A percentile compares a stretch with the other conserved stretches of the same genome.
Conservation (phyloP, 2,329 filamentous ascomycete species). For the Xylaria sp. region DNA sequence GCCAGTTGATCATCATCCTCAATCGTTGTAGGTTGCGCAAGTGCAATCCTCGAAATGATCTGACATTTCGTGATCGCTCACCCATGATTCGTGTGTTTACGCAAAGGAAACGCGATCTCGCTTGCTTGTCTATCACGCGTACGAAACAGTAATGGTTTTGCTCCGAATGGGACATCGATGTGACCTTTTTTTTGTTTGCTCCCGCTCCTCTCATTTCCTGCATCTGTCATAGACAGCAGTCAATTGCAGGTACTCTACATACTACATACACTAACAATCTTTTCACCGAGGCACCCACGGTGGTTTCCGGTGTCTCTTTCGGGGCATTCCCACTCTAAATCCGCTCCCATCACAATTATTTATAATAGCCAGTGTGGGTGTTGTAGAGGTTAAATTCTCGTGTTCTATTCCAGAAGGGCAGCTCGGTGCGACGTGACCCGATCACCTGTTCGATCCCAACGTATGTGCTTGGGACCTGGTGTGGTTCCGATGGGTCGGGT, state of each 20-base stretch:
- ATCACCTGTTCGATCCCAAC: constrained; percentile 13
- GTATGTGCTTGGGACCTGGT: constrained; percentile 16
- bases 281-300: constrained; percentile 2
- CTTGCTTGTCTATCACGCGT: constrained; percentile 15
- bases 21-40: constrained; percentile 8
- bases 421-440: constrained; percentile 9
- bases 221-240: constrained; percentile 3
- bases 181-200: constrained; percentile 26
- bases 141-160: constrained; percentile 25
- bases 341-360: neutral
- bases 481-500: constrained; percentile 23
- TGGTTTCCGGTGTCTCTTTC: constrained; percentile 2
- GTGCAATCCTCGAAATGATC: constrained; percentile 20
- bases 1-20: neutral
- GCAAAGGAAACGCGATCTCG: constrained; percentile 5
- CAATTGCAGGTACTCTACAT: too few relatives aligned
- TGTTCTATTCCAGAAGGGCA: neutral
- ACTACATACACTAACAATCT: neutral
- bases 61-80: constrained; percentile 15
- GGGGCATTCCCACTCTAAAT: neutral
- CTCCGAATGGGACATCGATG: constrained; percentile 17
- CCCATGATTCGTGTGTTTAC: constrained; percentile 22
- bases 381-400: neutral
- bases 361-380: neutral
- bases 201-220: constrained; percentile 28